Evolutionary conservation across 2,329 filamentous ascomycete genomes (phyloP).

Genomic region (Claviceps sp.): DNA sequence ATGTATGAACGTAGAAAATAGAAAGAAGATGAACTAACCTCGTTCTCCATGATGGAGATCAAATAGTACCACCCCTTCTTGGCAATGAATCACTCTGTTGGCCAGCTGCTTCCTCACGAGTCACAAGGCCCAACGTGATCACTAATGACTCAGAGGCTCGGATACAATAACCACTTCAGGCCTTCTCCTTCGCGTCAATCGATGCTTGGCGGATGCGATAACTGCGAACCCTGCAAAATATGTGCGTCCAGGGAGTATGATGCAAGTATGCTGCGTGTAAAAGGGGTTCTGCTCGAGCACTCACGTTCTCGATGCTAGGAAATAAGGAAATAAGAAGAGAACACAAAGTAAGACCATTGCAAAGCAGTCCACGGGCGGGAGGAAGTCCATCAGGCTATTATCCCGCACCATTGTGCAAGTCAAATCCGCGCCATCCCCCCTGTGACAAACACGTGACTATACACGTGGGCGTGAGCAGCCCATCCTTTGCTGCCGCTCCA

Average conservation of each 20-base stretch:
- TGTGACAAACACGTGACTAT: neutral
- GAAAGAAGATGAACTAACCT: conserved; percentile 6
- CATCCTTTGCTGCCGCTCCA: neutral
- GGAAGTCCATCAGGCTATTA: too few species aligned
- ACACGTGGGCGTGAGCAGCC: neutral
- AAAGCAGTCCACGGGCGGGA: too few species aligned
- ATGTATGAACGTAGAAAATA: neutral
- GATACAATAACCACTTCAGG: neutral
- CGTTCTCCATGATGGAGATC: conserved; percentile 11
- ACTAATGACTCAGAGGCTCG: neutral
- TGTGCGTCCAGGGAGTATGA: too few species aligned
- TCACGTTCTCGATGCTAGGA: too few species aligned
- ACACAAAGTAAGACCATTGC: too few species aligned
- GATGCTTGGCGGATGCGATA: neutral
- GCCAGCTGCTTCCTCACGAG: neutral
- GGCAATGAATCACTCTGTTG: neutral
- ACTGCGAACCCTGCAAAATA: neutral
- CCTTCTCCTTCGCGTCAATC: neutral
- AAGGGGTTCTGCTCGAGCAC: too few species aligned
- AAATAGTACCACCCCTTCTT: neutral
- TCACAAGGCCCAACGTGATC: neutral
- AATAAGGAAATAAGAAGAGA: too few species aligned
- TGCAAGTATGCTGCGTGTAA: too few species aligned
- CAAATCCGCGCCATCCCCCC: neutral
- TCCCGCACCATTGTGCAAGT: neutral